Percentiles rank a stretch among this genome's conserved stretches.
Conservation (phyloP, 2,329 filamentous ascomycete genomes). For the Celoporthe dispersa region DNA sequence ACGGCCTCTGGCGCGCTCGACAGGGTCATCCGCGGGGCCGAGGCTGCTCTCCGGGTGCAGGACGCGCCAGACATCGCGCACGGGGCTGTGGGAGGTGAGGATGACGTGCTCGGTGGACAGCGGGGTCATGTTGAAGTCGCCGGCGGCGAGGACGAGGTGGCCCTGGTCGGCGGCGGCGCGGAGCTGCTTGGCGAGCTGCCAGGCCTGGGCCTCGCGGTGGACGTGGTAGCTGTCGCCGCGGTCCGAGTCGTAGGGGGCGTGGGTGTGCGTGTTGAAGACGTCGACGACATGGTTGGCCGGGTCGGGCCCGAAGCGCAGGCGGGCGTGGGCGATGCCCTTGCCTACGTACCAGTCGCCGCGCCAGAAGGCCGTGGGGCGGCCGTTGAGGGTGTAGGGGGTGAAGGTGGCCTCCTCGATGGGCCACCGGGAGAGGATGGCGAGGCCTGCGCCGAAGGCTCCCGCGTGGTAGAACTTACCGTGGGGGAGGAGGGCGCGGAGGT, state of each 20-base stretch:
- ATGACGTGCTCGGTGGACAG: conserved; percentile 81
- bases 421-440: conserved; percentile 90
- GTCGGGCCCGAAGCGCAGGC: conserved; percentile 71
- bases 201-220: conserved; percentile 89
- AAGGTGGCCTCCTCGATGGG: conserved; percentile 89
- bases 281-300: conserved; percentile 70
- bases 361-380: conserved; percentile 90
- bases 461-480: conserved; percentile 92
- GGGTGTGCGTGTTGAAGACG: conserved; percentile 91
- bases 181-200: conserved; percentile 92
- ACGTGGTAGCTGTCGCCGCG: conserved; percentile 82
- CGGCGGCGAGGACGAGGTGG: conserved; percentile 82
- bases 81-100: conserved; percentile 76
- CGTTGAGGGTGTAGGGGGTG: conserved; percentile 87
- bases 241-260: conserved; percentile 84
- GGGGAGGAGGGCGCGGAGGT: conserved; percentile 75
- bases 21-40: conserved; percentile 69
- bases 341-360: conserved; percentile 96
- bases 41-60: conserved; percentile 83
- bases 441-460: conserved; percentile 85
- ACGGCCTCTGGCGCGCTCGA: conserved; percentile 67
- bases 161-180: conserved; percentile 79
- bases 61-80: conserved; percentile 83
- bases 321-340: conserved; percentile 87
- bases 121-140: conserved; percentile 98